Evolutionary conservation across 495 filamentous ascomycete species (phyloP), one percentile per base, ranked within the genome.

Genomic region (Hypoxylon lienhwacheense): DNA sequence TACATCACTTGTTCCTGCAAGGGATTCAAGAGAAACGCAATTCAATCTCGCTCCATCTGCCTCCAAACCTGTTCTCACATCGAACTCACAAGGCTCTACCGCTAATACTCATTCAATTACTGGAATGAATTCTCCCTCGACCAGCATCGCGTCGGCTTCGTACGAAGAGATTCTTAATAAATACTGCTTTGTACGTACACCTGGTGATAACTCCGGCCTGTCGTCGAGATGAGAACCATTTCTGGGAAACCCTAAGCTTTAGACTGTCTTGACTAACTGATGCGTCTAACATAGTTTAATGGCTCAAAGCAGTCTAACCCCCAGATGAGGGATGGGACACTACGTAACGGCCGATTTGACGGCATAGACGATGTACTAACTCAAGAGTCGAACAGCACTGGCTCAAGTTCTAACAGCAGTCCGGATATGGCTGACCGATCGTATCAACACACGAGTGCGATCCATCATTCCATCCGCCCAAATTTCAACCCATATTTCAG

Each of bases 111-210:
- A 61, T 16, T 47, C 33, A 33, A 59, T 45, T 45, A 43, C 53
- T 12, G 51, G 59, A 42, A 46, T 56, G 53, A 37, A 40, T 22
- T 61, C 62, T 37, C 53, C 61, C 32, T 54, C 72, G 26, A 59
- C 72, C 19, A 75, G 72, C 53, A 77, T 92, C 55, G 79, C 91
- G 17, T 95, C 92, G 17, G 81, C 86, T 29, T 87, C 89, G 43
- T 97, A 97, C 71, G 85, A 90, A 66, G 93, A 98, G 70, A 78
- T 98, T 49, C 82, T 98, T 64, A 88, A 95, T 77, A 95, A 95
- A 73, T 98, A 95, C 74, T 98, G 93, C 79, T 96, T 95, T 81
- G 91, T 96, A 89, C 82, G 91, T 95, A 76, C 56, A 52, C 57
- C 70, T 56, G 7, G 41, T 29, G 15, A 36, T 16, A 60, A 60